A percentile compares a stretch with the other conserved stretches of the same genome.
Evolutionary conservation across 2,329 filamentous ascomycete genomes (phyloP).

Genomic region (Claviceps digitariae): DNA sequence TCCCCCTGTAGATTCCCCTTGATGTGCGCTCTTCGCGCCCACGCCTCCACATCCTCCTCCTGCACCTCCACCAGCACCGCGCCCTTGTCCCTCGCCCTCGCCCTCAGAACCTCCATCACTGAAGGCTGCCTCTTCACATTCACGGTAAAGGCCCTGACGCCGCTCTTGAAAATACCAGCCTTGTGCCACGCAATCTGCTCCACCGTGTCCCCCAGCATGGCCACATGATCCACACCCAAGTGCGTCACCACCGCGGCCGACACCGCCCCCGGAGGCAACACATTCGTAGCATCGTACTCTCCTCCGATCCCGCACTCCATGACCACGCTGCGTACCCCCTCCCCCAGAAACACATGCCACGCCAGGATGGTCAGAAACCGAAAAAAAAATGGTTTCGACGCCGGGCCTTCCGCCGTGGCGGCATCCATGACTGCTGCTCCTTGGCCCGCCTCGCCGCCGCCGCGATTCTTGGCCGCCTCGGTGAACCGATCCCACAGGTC

Average conservation of each 20-base stretch:
- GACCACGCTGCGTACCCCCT: slow-evolving; percentile 65
- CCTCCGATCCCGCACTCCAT: slow-evolving; percentile 92
- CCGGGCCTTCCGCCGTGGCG: slow-evolving; percentile 38
- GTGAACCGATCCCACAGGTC: slow-evolving; percentile 61
- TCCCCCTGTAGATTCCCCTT: slow-evolving; percentile 28
- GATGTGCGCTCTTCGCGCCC: slow-evolving; percentile 23
- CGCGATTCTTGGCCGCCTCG: slow-evolving; percentile 21
- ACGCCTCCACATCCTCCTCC: slow-evolving; percentile 23
- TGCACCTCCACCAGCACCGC: slow-evolving; percentile 29
- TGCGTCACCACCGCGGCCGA: slow-evolving; percentile 63
- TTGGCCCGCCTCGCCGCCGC: slow-evolving; percentile 7
- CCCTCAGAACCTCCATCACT: slow-evolving; percentile 39
- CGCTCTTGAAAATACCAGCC: slow-evolving; percentile 67
- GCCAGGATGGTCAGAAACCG: slow-evolving; percentile 82
- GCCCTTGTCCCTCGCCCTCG: slow-evolving; percentile 44
- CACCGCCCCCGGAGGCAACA: slow-evolving; percentile 50
- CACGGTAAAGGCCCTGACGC: slow-evolving; percentile 26
- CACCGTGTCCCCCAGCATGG: slow-evolving; percentile 65
- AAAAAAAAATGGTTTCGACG: slow-evolving; percentile 79
- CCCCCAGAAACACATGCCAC: slow-evolving; percentile 65
- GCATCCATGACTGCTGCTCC: slow-evolving; percentile 3
- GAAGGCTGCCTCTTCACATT: slow-evolving; percentile 17
- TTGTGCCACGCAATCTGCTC: slow-evolving; percentile 86
- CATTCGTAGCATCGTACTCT: slow-evolving; percentile 85
- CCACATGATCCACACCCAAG: slow-evolving; percentile 74